Evolutionary conservation across 768 basidiomycete species (phyloP).

Genomic region (Boletus reticuloceps): DNA sequence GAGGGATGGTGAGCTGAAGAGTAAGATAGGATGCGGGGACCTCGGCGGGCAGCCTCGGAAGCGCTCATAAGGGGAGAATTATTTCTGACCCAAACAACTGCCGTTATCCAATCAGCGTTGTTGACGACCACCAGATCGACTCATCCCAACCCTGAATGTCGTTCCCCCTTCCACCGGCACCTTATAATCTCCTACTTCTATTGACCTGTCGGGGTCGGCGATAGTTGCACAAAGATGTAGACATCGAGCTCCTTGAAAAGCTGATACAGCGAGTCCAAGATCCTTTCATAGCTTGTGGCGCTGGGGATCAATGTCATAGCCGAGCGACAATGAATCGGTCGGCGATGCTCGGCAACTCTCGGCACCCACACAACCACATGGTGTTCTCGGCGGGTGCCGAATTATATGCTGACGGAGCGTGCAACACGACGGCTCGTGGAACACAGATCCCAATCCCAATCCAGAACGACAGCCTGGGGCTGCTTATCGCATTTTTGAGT

Average conservation of each 20-base stretch:
- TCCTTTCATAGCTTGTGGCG: not conserved
- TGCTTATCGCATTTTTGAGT: no score
- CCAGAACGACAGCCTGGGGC: no score
- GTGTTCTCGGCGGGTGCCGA: not conserved
- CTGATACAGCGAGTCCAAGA: not conserved
- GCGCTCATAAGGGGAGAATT: slow-evolving; percentile 15
- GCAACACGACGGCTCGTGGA: no score
- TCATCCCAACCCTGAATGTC: not conserved
- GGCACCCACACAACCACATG: not conserved
- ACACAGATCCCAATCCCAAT: no score
- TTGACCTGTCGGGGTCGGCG: not conserved
- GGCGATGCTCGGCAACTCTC: not conserved
- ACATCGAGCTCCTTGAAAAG: not conserved
- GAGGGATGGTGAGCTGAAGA: not conserved
- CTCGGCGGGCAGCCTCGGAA: not conserved
- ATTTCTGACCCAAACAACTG: slow-evolving; percentile 13
- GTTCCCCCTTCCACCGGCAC: not conserved
- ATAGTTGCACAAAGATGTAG: not conserved
- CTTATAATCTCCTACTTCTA: not conserved
- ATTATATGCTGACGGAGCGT: no score
- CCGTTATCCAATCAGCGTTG: slow-evolving; percentile 18
- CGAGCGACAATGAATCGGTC: not conserved
- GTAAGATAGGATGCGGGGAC: slow-evolving; percentile 16
- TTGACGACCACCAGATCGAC: slow-evolving; percentile 1
- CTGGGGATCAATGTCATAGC: slow-evolving; percentile 1